Evolutionary conservation across 495 filamentous ascomycete species (phyloP).

Genomic region (Aspergillus ellipticus): DNA sequence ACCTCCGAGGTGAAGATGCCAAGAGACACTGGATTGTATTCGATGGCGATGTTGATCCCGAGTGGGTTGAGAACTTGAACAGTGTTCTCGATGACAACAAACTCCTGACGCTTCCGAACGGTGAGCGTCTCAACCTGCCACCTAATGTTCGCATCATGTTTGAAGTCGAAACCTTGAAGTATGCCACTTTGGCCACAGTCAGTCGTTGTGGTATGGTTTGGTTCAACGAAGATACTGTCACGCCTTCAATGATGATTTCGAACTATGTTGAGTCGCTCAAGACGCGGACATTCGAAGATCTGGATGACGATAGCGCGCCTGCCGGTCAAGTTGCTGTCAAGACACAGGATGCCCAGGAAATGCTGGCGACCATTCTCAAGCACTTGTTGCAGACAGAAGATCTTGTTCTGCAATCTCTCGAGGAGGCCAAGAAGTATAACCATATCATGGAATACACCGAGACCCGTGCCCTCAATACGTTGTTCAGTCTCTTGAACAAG

Average conservation of each 20-base stretch:
- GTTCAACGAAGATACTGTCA: constrained; percentile 98
- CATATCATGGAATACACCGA: constrained; percentile 99
- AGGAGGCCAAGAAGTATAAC: constrained; percentile 69
- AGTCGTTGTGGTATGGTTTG: constrained; percentile 99
- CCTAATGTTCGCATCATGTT: constrained; percentile 98
- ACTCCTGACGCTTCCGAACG: constrained; percentile 91
- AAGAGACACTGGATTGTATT: constrained; percentile 99
- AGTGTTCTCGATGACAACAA: constrained; percentile 99
- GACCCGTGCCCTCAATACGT: constrained; percentile 81
- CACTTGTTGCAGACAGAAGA: constrained; percentile 70
- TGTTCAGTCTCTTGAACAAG: constrained; percentile 95
- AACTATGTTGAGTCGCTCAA: constrained; percentile 85
- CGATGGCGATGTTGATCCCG: constrained; percentile 96
- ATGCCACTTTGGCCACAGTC: constrained; percentile 94
- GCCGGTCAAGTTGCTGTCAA: constrained; percentile 76
- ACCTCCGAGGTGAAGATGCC: constrained; percentile 90
- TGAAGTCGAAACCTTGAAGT: constrained; percentile 97
- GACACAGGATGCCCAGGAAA: constrained; percentile 68
- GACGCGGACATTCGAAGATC: constrained; percentile 80
- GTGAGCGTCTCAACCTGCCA: constrained; percentile 91
- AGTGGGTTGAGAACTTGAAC: constrained; percentile 99
- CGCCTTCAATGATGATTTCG: constrained; percentile 82
- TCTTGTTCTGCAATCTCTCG: constrained; percentile 72
- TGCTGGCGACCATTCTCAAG: constrained; percentile 72
- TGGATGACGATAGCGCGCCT: constrained; percentile 84